Percentiles rank a stretch among this genome's conserved stretches.
These are phyloP conservation scores for Coniochaeta sp. DNA, from an alignment of 2,329 filamentous ascomycete species.

Conservation along the genomic window DNA sequence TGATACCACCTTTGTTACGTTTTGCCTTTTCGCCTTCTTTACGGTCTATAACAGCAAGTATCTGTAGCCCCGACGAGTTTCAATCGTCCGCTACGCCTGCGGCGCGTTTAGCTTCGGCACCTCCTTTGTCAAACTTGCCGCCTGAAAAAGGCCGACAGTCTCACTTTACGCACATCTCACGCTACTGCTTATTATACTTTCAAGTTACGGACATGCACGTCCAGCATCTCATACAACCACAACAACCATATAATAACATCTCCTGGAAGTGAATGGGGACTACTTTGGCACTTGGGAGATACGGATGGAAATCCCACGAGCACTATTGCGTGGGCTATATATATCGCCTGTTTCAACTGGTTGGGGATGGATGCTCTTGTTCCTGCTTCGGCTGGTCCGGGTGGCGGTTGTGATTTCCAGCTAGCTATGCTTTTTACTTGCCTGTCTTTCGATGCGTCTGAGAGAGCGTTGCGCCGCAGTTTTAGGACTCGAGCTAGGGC, in stretches of 20 bases:
- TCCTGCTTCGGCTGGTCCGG: conserved; percentile 4
- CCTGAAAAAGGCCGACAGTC: not conserved
- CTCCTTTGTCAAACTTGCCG: not conserved
- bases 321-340: not conserved
- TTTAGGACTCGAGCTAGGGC: not conserved
- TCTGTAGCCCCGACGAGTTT: too few relatives aligned
- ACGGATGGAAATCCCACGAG: not conserved
- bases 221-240: not conserved
- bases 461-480: not conserved
- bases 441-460: not conserved
- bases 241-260: not conserved
- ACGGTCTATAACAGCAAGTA: not conserved
- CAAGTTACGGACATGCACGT: not conserved
- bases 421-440: not conserved
- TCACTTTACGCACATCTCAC: not conserved
- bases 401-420: not conserved
- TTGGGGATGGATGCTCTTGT: not conserved
- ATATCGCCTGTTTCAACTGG: not conserved
- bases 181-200: not conserved
- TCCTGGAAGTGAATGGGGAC: not conserved
- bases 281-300: not conserved
- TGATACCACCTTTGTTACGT: not conserved
- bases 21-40: not conserved
- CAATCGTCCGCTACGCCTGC: too few relatives aligned
- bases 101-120: not conserved